A percentile compares a stretch with the other conserved stretches of the same genome.
Conservation (phyloP, 148 eudicot species). For the Rhododendron griersonianum region DNA sequence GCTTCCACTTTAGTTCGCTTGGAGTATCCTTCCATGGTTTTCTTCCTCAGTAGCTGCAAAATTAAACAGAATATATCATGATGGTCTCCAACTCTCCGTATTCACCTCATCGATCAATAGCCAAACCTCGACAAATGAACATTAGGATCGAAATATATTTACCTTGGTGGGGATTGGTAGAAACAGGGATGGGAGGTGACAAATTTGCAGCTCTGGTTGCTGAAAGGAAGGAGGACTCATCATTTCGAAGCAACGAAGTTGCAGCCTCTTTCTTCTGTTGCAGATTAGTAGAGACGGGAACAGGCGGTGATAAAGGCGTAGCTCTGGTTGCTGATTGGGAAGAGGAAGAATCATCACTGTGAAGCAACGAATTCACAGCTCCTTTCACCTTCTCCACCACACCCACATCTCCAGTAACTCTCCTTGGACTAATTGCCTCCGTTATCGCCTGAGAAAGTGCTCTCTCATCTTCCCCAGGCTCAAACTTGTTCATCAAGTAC, state of each 20-base stretch:
- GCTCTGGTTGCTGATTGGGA: slow-evolving; percentile 20
- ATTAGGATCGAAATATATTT: not conserved
- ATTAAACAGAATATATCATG: not conserved
- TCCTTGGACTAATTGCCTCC: slow-evolving; percentile 57
- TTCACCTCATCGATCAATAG: not conserved
- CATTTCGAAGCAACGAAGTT: not conserved
- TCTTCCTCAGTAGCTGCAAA: slow-evolving; percentile 56
- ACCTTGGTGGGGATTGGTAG: not conserved
- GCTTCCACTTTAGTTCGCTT: slow-evolving; percentile 45
- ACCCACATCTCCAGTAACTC: slow-evolving; percentile 35
- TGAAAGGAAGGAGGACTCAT: not conserved
- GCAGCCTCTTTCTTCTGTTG: slow-evolving; percentile 21
- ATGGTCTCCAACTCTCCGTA: not conserved
- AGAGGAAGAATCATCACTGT: slow-evolving; percentile 28
- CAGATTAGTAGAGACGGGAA: slow-evolving; percentile 51
- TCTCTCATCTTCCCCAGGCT: slow-evolving; percentile 79
- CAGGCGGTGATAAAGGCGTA: slow-evolving; percentile 21
- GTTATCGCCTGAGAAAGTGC: slow-evolving; percentile 71
- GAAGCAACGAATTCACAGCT: slow-evolving; percentile 63
- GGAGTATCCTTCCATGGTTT: slow-evolving; percentile 54
- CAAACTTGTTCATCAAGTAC: slow-evolving; percentile 58
- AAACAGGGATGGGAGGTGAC: slow-evolving; percentile 3
- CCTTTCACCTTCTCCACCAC: slow-evolving; percentile 68
- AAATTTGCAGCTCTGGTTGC: slow-evolving; percentile 1
- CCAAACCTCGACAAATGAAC: not conserved